Evolutionary conservation across 371 early-diverging fungal species (phyloP).

Genomic region (Rhizopus sp.): DNA sequence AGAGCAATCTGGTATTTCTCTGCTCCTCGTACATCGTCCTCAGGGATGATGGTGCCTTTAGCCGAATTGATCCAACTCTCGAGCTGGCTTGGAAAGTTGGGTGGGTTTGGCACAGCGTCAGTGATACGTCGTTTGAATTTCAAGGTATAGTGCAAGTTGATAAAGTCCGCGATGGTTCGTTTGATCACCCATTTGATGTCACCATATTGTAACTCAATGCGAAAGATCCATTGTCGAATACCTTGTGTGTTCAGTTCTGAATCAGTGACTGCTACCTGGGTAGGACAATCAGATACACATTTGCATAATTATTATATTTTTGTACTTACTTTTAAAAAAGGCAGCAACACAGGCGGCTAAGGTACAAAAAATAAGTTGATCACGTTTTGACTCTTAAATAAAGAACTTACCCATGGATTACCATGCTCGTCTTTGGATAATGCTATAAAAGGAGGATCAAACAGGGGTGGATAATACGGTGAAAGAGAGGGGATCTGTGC

Average conservation of each 20-base stretch:
- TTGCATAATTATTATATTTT: conserved; percentile 1
- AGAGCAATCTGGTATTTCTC: conserved; percentile 42
- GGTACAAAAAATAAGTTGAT: neutral
- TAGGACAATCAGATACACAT: conserved; percentile 2
- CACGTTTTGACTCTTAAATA: neutral
- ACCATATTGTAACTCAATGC: conserved; percentile 81
- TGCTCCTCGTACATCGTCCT: conserved; percentile 19
- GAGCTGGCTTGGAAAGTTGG: conserved; percentile 49
- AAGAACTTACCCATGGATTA: conserved; percentile 34
- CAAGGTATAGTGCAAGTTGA: conserved; percentile 65
- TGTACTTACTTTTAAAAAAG: conserved; percentile 37
- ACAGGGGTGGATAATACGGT: conserved; percentile 44
- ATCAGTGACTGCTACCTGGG: conserved; percentile 55
- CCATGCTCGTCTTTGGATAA: conserved; percentile 39
- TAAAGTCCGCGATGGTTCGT: conserved; percentile 70
- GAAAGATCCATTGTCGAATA: conserved; percentile 56
- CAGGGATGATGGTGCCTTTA: conserved; percentile 25
- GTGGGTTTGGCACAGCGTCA: conserved; percentile 35
- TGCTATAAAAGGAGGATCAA: conserved; percentile 46
- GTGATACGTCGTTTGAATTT: conserved; percentile 42
- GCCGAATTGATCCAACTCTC: conserved; percentile 44
- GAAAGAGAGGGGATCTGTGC: conserved; percentile 18
- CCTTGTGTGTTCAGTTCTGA: conserved; percentile 47
- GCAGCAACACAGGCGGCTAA: conserved; percentile 51
- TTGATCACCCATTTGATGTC: conserved; percentile 78